Evolutionary conservation across 257 asterid species (phyloP), one percentile per base, ranked within the genome.

Genomic region (Nicotiana paniculata): DNA sequence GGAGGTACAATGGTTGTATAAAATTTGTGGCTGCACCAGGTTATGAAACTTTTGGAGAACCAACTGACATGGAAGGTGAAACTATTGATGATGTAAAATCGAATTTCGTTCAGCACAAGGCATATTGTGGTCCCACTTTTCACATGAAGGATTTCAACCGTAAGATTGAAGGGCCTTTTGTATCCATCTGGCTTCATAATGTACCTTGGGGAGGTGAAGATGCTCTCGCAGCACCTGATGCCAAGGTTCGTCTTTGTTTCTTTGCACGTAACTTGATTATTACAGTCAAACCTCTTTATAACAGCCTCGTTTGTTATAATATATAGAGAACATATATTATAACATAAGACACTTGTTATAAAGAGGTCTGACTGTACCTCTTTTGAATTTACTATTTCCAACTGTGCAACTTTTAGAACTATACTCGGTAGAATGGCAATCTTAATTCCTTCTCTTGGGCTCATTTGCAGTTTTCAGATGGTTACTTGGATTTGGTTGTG

Each of bases 151-250:
- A 88, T 81, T 89, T 90, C 86, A 90, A 89, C 61, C 89, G 93
- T 64, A 92, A 90, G 89, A 84, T 96, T 48, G 90, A 92, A 15
- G 99, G 99, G 5, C 99, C 98, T 76, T 96, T 96, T 82, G 86
- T 94, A 87, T 94, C 98, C 2, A 76, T 96, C 63, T 96, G 99
- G 99, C 98, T 96, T 86, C 98, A 96, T 86, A 96, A 96, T 81
- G 98, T 94, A 77, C 98, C 97, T 9, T 94, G 98, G 99, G 99
- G 97, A 82, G 83, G 90, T 80, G 97, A 96, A 93, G 87, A 88
- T 83, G 86, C 93, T 61, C 88, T 89, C 92, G 98, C 98, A 13
- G 99, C 99, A 24, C 99, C 99, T 78, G 89, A 93, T 86, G 98
- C 98, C n/a, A 88, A 93, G 97, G 99, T 93, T 84, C 70, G 64